Conservation (phyloP, 257 asterid genomes). For the Avicennia marina region DNA sequence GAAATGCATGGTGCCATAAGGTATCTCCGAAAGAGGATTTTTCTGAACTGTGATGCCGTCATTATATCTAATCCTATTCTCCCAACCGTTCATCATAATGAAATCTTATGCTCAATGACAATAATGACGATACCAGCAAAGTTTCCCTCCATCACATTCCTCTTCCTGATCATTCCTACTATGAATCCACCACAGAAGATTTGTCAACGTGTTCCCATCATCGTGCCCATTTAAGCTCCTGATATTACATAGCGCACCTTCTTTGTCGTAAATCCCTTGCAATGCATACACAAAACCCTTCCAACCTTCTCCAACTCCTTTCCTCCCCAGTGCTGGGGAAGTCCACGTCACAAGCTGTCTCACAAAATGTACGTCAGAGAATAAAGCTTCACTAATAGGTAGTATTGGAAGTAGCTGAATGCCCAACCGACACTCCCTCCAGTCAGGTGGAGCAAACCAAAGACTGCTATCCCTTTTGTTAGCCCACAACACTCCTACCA, state of each 20-base stretch:
- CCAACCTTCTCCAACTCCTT: constrained; percentile 97
- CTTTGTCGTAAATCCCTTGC: constrained; percentile 67
- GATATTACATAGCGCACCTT: constrained; percentile 44
- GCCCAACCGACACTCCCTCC: constrained; percentile 82
- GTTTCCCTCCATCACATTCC: constrained; percentile 31
- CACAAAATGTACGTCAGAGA: constrained; percentile 54
- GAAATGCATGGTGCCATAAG: no score
- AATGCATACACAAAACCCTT: constrained; percentile 77
- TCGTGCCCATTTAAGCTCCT: constrained; percentile 54
- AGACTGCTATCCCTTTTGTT: constrained; percentile 80
- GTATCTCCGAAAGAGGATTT: no score
- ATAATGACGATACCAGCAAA: constrained; percentile 77
- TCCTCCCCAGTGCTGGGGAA: constrained; percentile 63
- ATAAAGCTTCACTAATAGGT: constrained; percentile 71
- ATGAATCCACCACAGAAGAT: constrained; percentile 92
- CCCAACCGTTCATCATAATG: no score
- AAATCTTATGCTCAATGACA: constrained; percentile 38
- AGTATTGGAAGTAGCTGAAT: constrained; percentile 74
- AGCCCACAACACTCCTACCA: constrained; percentile 88
- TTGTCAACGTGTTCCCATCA: constrained; percentile 77
- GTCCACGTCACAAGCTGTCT: constrained; percentile 74
- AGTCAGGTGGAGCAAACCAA: constrained; percentile 85
- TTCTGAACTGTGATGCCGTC: no score
- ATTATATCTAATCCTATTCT: no score
- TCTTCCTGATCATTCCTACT: constrained; percentile 45